Percentiles rank a stretch among this genome's conserved stretches.
Evolutionary conservation across 2,329 filamentous ascomycete species (phyloP).

Genomic region (Biscogniauxia marginata): DNA sequence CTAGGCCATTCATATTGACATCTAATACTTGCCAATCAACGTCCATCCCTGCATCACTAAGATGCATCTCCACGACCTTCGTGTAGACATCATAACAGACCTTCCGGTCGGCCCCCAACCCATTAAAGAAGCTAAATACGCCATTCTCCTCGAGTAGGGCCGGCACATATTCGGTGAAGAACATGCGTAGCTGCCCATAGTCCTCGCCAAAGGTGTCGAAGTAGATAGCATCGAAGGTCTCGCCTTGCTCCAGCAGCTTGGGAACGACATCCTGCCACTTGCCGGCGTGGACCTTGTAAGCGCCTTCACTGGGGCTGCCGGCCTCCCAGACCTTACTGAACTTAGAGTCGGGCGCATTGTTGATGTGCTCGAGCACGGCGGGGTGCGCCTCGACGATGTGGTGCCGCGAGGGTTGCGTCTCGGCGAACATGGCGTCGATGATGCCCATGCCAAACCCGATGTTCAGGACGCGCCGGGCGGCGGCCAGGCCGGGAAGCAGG

Average conservation of each 20-base stretch:
- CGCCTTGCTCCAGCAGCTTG: conserved; percentile 63
- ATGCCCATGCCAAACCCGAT: conserved; percentile 93
- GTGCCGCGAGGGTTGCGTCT: conserved; percentile 64
- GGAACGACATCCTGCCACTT: conserved; percentile 81
- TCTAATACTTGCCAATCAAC: conserved; percentile 79
- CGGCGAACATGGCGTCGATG: conserved; percentile 73
- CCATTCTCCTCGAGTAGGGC: conserved; percentile 70
- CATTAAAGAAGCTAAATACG: conserved; percentile 85
- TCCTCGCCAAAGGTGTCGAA: conserved; percentile 98
- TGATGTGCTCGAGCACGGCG: conserved; percentile 67
- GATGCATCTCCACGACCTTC: conserved; percentile 86
- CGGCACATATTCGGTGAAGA: conserved; percentile 86
- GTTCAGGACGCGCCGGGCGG: conserved; percentile 72
- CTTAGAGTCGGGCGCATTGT: conserved; percentile 38
- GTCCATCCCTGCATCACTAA: conserved; percentile 85
- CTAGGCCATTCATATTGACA: conserved; percentile 66
- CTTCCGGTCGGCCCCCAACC: conserved; percentile 85
- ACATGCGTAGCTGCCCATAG: conserved; percentile 78
- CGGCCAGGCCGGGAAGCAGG: conserved; percentile 44
- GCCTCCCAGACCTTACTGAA: conserved; percentile 58
- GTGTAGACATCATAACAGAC: conserved; percentile 97
- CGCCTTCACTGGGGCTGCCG: conserved; percentile 58
- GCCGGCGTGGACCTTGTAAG: conserved; percentile 70
- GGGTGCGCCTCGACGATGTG: conserved; percentile 88
- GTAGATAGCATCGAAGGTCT: conserved; percentile 84